phyloP scores from a whole-genome alignment of 495 filamentous ascomycete genomes.

The Neurospora tetraspora region DNA sequence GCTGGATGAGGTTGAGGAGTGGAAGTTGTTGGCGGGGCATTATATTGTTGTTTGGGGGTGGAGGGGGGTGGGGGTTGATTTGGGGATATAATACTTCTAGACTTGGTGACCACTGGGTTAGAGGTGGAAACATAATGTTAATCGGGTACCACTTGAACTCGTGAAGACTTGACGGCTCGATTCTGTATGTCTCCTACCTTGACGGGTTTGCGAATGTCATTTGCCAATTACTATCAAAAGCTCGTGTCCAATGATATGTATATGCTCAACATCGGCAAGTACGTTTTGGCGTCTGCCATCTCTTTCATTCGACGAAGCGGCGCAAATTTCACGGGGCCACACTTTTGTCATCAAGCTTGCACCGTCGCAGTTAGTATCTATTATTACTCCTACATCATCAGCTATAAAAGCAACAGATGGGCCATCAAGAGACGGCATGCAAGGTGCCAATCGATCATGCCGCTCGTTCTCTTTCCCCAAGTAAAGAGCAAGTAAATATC shows the following conservation, averaged over 20 bases:
- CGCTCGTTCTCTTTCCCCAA: neutral
- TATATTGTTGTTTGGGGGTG: constrained; percentile 81
- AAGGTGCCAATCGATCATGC: neutral
- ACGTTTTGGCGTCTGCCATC: neutral
- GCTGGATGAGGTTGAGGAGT: constrained; percentile 94
- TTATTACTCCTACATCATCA: neutral
- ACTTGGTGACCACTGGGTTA: neutral
- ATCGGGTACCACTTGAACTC: neutral
- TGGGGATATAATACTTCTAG: neutral
- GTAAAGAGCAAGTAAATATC: neutral
- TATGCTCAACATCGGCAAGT: neutral
- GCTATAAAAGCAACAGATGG: neutral
- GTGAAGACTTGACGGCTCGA: neutral
- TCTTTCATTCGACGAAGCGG: neutral
- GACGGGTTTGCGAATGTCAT: neutral
- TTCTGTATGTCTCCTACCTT: neutral
- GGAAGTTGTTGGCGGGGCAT: constrained; percentile 76
- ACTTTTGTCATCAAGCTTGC: neutral
- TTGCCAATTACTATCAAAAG: neutral
- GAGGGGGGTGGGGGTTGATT: constrained; percentile 23
- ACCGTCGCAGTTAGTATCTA: neutral
- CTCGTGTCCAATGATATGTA: neutral
- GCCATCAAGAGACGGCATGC: neutral
- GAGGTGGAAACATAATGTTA: neutral
- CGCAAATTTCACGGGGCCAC: neutral